A percentile compares a stretch with the other conserved stretches of the same genome.
Evolutionary conservation across 768 basidiomycete genomes (phyloP).

Genomic region (Tulasnella sp.): DNA sequence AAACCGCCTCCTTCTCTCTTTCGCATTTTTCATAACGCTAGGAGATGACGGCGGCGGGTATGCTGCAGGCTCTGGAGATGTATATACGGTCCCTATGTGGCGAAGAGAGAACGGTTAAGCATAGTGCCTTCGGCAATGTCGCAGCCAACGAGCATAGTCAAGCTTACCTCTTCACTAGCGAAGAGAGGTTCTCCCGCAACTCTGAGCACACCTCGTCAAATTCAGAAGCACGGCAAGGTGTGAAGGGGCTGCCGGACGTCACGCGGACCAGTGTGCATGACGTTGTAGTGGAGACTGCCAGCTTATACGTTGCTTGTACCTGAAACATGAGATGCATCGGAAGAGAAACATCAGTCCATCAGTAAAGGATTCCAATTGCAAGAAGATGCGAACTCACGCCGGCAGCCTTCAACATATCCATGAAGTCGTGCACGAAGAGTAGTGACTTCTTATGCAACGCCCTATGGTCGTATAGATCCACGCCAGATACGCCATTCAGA

Average conservation of each 20-base stretch:
- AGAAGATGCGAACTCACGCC: slow-evolving; percentile 38
- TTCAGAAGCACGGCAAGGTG: slow-evolving; percentile 5
- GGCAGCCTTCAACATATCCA: slow-evolving; percentile 46
- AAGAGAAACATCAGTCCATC: neutral
- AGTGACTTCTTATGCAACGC: slow-evolving; percentile 52
- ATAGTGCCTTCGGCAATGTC: neutral
- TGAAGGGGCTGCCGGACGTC: slow-evolving; percentile 8
- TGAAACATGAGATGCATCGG: slow-evolving; percentile 8
- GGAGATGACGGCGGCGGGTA: slow-evolving; percentile 20
- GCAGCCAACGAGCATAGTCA: neutral
- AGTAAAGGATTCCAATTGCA: slow-evolving; percentile 11
- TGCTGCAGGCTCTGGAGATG: slow-evolving; percentile 16
- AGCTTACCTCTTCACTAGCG: slow-evolving; percentile 10
- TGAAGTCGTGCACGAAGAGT: slow-evolving; percentile 50
- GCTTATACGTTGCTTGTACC: slow-evolving; percentile 1
- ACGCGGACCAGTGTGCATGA: slow-evolving; percentile 14
- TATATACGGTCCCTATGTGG: slow-evolving; percentile 9
- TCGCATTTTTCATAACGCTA: neutral
- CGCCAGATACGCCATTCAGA: neutral
- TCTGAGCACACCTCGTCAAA: slow-evolving; percentile 8
- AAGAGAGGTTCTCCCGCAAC: slow-evolving; percentile 8
- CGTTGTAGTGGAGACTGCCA: slow-evolving; percentile 11
- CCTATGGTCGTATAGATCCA: slow-evolving; percentile 53
- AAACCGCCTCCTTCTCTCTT: neutral
- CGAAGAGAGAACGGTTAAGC: neutral